Conservation (phyloP, 495 filamentous ascomycete genomes). For the Talaromyces nanjingensis region DNA sequence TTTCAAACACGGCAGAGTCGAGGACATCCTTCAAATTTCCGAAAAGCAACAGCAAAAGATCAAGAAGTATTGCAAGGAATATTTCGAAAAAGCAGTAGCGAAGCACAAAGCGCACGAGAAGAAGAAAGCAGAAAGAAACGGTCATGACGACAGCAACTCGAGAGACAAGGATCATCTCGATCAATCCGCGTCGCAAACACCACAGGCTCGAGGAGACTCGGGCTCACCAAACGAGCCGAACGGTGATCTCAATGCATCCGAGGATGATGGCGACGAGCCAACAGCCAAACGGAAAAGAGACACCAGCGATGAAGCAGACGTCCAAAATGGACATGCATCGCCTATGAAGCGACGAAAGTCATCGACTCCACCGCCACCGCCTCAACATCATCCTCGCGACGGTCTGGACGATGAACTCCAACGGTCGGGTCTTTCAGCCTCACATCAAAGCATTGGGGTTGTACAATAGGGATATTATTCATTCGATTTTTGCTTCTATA, state of each 20-base stretch:
- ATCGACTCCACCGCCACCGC: conserved; percentile 17
- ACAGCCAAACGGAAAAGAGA: conserved; percentile 44
- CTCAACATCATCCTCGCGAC: background rate
- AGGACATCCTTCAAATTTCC: conserved; percentile 74
- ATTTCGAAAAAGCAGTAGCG: conserved; percentile 73
- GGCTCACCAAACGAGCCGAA: conserved; percentile 18
- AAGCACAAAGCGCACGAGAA: conserved; percentile 68
- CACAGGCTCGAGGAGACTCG: conserved; percentile 13
- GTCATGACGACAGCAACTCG: conserved; percentile 21
- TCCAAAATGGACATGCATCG: conserved; percentile 18
- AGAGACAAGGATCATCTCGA: conserved; percentile 19
- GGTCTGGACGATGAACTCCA: conserved; percentile 5
- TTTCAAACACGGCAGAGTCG: conserved; percentile 77
- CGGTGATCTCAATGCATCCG: conserved; percentile 45
- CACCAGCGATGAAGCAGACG: conserved; percentile 19
- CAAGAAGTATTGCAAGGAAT: conserved; percentile 73
- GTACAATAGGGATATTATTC: conserved; percentile 6
- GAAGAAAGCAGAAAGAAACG: conserved; percentile 48
- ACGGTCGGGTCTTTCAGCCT: conserved; percentile 4
- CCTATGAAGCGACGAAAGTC: conserved; percentile 34
- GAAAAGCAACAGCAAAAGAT: conserved; percentile 73
- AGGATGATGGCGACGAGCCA: conserved; percentile 40
- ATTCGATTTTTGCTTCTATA: conserved; percentile 5
- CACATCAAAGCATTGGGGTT: conserved; percentile 11
- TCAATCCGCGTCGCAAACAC: conserved; percentile 2